Percentiles rank a stretch among this genome's conserved stretches.
Conservation (phyloP, 1,284 basidiomycete genomes). For the Moesziomyces sp. region DNA sequence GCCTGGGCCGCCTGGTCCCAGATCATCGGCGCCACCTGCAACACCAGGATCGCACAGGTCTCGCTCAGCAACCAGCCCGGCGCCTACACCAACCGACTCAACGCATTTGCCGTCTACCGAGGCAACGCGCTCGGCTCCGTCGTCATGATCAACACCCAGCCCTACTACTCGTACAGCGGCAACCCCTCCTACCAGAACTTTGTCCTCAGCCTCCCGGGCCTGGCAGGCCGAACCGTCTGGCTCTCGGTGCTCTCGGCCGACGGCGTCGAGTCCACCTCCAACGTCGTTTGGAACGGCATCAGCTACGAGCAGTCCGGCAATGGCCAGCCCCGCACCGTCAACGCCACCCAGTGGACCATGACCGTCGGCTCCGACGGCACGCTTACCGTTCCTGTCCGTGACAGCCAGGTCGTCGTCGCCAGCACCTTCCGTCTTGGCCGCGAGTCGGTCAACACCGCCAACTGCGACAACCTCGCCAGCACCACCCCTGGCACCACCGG, state of each 20-base stretch:
- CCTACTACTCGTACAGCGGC: slow-evolving; percentile 21
- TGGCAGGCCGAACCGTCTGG: slow-evolving; percentile 49
- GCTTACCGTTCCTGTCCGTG: slow-evolving; percentile 49
- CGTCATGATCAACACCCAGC: slow-evolving; percentile 53
- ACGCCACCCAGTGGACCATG: slow-evolving; percentile 27
- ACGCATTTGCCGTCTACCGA: slow-evolving; percentile 45
- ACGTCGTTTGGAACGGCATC: slow-evolving; percentile 55
- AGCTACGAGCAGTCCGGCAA: slow-evolving; percentile 43
- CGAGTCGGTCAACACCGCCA: slow-evolving; percentile 20
- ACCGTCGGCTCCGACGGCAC: slow-evolving; percentile 41
- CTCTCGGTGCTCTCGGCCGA: slow-evolving; percentile 40
- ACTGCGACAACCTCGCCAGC: slow-evolving; percentile 26
- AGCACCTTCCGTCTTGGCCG: slow-evolving; percentile 38
- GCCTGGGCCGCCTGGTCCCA: slow-evolving; percentile 58
- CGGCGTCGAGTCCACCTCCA: slow-evolving; percentile 45
- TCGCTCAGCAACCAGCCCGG: slow-evolving; percentile 28
- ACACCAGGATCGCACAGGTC: slow-evolving; percentile 33
- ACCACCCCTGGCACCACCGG: slow-evolving; percentile 4
- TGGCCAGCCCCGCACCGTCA: slow-evolving; percentile 35
- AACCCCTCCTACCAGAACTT: slow-evolving; percentile 35
- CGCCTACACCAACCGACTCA: slow-evolving; percentile 44
- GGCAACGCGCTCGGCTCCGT: slow-evolving; percentile 32
- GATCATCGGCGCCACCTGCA: slow-evolving; percentile 52
- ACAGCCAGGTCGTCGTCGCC: slow-evolving; percentile 50
- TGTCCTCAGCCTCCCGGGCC: slow-evolving; percentile 33